Evolutionary conservation across 2,329 filamentous ascomycete species (phyloP).

Genomic region (Neofusicoccum sp.): DNA sequence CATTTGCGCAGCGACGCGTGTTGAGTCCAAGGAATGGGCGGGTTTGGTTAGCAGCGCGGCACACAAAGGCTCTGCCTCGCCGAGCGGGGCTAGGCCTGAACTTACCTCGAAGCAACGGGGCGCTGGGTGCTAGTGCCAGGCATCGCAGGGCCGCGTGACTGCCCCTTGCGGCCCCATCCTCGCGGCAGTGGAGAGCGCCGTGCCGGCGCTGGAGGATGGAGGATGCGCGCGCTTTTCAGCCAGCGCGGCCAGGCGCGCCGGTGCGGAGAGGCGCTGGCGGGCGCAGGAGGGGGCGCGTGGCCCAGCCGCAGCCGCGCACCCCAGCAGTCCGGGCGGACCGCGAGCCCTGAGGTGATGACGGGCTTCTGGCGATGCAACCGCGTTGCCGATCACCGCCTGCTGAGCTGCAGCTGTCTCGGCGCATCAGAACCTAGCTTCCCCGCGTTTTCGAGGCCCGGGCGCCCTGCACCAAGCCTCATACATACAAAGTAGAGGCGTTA

Average conservation of each 20-base stretch:
- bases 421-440: constrained; percentile 2
- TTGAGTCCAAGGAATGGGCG: constrained; percentile 5
- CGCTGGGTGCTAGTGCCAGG: constrained; percentile 8
- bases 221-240: not conserved
- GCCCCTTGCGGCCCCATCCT: constrained; percentile 17
- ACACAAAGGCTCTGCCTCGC: constrained; percentile 9
- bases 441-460: not conserved
- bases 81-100: constrained; percentile 15
- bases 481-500: constrained; percentile 13
- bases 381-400: constrained; percentile 10
- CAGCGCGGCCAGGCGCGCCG: not conserved
- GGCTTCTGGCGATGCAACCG: constrained; percentile 15
- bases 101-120: constrained; percentile 1
- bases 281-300: constrained; percentile 6
- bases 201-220: not conserved
- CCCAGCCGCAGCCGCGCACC: constrained; percentile 8
- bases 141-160: constrained; percentile 8
- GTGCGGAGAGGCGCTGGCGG: not conserved
- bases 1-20: constrained; percentile 6
- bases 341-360: constrained; percentile 11
- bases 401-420: constrained; percentile 15
- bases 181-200: constrained; percentile 14
- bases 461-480: not conserved
- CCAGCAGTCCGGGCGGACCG: constrained; percentile 9
- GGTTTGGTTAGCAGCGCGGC: constrained; percentile 11